A percentile compares a stretch with the other conserved stretches of the same genome.
Conservation (phyloP, 345 rosid genomes). For the Euphorbia pulcherrima region DNA sequence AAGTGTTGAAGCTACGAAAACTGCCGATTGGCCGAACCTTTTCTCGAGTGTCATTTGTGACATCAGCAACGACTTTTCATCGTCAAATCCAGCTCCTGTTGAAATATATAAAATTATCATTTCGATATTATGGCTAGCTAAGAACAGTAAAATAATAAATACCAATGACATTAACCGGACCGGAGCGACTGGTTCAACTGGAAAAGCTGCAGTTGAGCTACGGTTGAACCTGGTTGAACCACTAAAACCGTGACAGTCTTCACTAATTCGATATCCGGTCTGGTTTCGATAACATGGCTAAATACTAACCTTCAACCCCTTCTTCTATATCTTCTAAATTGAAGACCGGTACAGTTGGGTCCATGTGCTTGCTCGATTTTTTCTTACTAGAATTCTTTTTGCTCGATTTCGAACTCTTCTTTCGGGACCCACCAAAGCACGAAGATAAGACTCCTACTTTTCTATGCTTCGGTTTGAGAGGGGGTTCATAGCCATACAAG, state of each 20-base stretch:
- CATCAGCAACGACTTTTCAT: conserved; percentile 40
- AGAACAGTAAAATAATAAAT: background rate
- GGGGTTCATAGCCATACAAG: conserved; percentile 37
- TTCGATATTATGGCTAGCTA: background rate
- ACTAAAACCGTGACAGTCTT: too few species aligned
- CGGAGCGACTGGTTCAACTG: too few species aligned
- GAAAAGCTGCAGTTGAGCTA: too few species aligned
- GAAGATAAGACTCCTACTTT: conserved; percentile 26
- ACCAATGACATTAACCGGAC: too few species aligned
- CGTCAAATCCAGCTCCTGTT: conserved; percentile 35
- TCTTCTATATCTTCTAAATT: conserved; percentile 37
- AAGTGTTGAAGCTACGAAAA: conserved; percentile 39
- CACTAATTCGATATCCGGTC: too few species aligned
- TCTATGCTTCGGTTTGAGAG: conserved; percentile 31
- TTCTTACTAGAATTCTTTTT: conserved; percentile 23
- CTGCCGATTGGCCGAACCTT: conserved; percentile 41
- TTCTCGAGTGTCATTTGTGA: conserved; percentile 43
- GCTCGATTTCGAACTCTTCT: conserved; percentile 30
- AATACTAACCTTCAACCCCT: conserved; percentile 31
- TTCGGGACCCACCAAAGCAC: conserved; percentile 30
- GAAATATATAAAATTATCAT: background rate
- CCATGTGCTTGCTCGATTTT: conserved; percentile 27
- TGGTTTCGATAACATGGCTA: background rate
- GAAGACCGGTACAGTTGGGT: conserved; percentile 33
- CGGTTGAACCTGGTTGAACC: too few species aligned